phyloP scores from a whole-genome alignment of 352 stramenopile species.

The Pythium monospermum region DNA sequence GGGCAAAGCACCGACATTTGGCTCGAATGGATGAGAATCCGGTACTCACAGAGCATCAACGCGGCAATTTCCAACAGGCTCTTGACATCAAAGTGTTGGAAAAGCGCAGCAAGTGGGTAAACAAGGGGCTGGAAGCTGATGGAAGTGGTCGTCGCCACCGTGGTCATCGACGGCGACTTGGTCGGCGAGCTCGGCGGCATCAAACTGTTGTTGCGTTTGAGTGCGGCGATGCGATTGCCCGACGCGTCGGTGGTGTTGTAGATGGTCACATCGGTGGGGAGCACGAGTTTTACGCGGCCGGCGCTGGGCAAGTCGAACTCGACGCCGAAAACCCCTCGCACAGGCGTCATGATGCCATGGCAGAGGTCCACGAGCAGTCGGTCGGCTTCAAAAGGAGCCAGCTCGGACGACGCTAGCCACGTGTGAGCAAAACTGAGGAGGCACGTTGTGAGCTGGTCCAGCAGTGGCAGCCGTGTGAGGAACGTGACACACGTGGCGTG shows the following conservation, averaged over 20 bases:
- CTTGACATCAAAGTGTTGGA: constrained; percentile 73
- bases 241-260: constrained; percentile 18
- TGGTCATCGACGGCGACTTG: constrained; percentile 36
- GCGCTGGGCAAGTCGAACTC: constrained; percentile 34
- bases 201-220: constrained; percentile 7
- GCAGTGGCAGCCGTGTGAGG: constrained; percentile 58
- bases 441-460: constrained; percentile 47
- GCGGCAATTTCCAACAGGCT: constrained; percentile 60
- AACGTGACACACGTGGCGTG: constrained; percentile 68
- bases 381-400: constrained; percentile 19
- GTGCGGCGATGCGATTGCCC: not conserved
- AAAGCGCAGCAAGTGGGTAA: constrained; percentile 65
- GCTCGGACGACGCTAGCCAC: constrained; percentile 31
- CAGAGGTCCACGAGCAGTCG: constrained; percentile 47
- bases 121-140: constrained; percentile 50
- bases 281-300: constrained; percentile 32
- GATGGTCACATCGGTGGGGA: constrained; percentile 56
- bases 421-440: constrained; percentile 46
- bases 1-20: constrained; percentile 72
- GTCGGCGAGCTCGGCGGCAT: constrained; percentile 30
- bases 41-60: constrained; percentile 75
- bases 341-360: constrained; percentile 45
- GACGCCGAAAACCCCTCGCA: constrained; percentile 66
- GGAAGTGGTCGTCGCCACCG: constrained; percentile 28
- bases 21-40: constrained; percentile 70